Conservation (phyloP, 2,329 filamentous ascomycete species). For the Blumeriella jaapii region DNA sequence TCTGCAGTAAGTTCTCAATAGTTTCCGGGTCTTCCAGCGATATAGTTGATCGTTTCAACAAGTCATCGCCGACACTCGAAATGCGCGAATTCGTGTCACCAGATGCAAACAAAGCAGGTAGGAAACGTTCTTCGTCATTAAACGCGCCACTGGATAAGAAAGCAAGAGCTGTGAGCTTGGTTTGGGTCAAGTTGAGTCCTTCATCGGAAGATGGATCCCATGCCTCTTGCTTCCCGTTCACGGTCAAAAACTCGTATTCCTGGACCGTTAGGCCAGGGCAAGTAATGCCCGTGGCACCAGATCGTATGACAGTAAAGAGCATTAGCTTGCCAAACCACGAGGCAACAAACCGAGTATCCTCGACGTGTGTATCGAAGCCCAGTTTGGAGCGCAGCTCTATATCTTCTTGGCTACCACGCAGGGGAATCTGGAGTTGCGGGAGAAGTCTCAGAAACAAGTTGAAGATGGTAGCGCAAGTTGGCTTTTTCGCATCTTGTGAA, state of each 20-base stretch:
- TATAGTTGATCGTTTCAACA: constrained; percentile 68
- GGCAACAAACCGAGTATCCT: constrained; percentile 65
- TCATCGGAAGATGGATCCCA: constrained; percentile 51
- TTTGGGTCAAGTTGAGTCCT: constrained; percentile 55
- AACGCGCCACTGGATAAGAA: constrained; percentile 82
- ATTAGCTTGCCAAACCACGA: constrained; percentile 68
- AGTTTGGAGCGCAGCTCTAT: constrained; percentile 51
- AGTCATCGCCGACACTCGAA: constrained; percentile 75
- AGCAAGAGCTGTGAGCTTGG: constrained; percentile 55
- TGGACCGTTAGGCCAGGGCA: constrained; percentile 48
- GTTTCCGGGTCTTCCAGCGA: constrained; percentile 58
- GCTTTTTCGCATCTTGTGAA: constrained; percentile 43
- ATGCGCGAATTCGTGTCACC: constrained; percentile 73
- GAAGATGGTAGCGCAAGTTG: constrained; percentile 55
- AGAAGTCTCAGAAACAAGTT: constrained; percentile 72
- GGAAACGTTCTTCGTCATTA: constrained; percentile 67
- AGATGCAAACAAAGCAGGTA: constrained; percentile 74
- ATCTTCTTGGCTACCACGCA: constrained; percentile 71
- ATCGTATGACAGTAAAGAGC: constrained; percentile 43
- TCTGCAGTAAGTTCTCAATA: constrained; percentile 54
- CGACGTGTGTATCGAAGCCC: constrained; percentile 46
- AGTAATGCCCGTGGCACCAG: constrained; percentile 25
- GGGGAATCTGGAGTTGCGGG: constrained; percentile 58
- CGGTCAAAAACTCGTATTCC: constrained; percentile 58
- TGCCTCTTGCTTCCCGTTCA: constrained; percentile 54